A percentile compares a stretch with the other conserved stretches of the same genome.
Evolutionary conservation across 2,329 filamentous ascomycete species (phyloP).

Genomic region (Arthrobotrys sphaeroides): DNA sequence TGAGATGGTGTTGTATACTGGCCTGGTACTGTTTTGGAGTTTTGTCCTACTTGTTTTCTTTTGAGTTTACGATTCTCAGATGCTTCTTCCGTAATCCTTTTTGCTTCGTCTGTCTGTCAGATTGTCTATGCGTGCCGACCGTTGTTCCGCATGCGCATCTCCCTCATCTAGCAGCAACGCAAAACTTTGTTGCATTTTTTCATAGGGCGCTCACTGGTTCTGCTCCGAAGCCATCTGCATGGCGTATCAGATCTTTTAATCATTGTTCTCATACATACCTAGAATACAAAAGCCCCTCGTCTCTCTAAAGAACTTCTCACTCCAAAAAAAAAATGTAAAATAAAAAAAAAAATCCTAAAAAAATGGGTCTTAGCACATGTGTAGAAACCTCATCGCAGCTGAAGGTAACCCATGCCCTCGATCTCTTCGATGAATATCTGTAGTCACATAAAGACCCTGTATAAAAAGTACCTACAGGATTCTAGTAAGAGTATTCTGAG

Average conservation of each 20-base stretch:
- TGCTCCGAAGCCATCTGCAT: background rate
- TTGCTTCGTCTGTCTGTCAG: background rate
- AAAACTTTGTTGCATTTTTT: conserved; percentile 8
- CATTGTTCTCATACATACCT: background rate
- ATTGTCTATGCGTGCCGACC: too few relatives aligned
- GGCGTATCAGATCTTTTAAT: background rate
- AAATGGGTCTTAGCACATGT: too few relatives aligned
- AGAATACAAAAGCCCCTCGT: background rate
- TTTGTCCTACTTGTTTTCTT: background rate
- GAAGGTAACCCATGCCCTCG: too few relatives aligned
- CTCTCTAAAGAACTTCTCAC: too few relatives aligned
- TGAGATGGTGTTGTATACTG: background rate
- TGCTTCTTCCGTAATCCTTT: too few relatives aligned
- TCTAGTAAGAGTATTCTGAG: too few relatives aligned
- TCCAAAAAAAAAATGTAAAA: too few relatives aligned
- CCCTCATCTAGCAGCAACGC: background rate
- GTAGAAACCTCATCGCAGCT: too few relatives aligned
- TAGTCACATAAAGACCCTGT: too few relatives aligned
- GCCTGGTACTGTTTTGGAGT: conserved; percentile 26
- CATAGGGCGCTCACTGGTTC: background rate
- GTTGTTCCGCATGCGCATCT: background rate
- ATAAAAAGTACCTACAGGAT: too few relatives aligned
- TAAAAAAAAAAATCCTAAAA: too few relatives aligned
- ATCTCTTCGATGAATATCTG: too few relatives aligned
- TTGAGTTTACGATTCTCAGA: background rate